These are phyloP conservation scores for Talaromyces adpressus DNA, from an alignment of 495 filamentous ascomycete genomes.

Conservation along the genomic window DNA sequence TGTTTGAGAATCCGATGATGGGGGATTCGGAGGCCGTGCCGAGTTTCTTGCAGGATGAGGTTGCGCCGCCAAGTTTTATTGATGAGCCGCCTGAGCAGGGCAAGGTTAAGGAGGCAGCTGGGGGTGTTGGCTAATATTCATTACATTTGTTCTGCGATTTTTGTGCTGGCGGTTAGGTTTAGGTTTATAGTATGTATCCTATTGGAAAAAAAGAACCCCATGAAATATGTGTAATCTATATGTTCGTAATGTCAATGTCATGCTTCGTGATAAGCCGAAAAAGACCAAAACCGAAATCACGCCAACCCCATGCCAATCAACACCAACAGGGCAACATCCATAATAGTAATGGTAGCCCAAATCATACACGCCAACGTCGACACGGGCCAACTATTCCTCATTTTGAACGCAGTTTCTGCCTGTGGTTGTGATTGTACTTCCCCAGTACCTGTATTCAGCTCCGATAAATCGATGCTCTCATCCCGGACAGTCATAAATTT, in stretches of 20 bases:
- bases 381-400: constrained; percentile 57
- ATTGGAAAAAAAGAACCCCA: not conserved
- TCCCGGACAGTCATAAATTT: constrained; percentile 69
- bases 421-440: constrained; percentile 12
- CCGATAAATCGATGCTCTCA: constrained; percentile 12
- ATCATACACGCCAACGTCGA: constrained; percentile 48
- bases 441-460: constrained; percentile 12
- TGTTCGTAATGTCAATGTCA: not conserved
- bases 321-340: constrained; percentile 70
- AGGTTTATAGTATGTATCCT: not conserved
- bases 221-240: not conserved
- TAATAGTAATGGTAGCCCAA: constrained; percentile 62
- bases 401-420: constrained; percentile 27
- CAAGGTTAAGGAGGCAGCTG: constrained; percentile 69
- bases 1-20: constrained; percentile 55
- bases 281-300: not conserved
- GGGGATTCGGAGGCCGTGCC: constrained; percentile 57
- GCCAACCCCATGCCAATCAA: constrained; percentile 49
- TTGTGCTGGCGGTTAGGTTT: not conserved
- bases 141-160: not conserved
- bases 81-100: constrained; percentile 65
- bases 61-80: constrained; percentile 75
- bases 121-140: constrained; percentile 24
- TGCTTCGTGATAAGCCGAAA: not conserved
- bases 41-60: constrained; percentile 81